These are phyloP conservation scores for Cladosporium sp. DNA, from an alignment of 2,329 filamentous ascomycete genomes.

Conservation along the genomic window DNA sequence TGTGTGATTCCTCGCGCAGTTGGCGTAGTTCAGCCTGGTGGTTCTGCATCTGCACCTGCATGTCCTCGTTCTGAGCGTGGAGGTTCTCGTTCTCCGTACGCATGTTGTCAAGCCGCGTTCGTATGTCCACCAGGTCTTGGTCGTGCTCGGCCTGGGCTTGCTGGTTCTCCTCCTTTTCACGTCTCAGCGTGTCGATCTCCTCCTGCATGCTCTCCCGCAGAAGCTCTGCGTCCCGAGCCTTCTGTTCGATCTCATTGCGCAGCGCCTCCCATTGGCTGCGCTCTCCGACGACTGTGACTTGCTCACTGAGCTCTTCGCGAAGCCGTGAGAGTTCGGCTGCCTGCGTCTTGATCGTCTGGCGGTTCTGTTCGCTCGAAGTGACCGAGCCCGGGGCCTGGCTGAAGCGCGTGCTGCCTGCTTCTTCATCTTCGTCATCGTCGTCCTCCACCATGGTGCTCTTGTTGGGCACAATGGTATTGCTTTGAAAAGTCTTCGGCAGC, in stretches of 20 bases:
- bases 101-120: slow-evolving; percentile 15
- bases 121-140: slow-evolving; percentile 18
- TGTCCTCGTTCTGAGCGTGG: slow-evolving; percentile 8
- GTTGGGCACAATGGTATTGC: slow-evolving; percentile 93
- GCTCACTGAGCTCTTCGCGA: background rate
- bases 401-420: slow-evolving; percentile 5
- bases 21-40: slow-evolving; percentile 36
- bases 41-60: slow-evolving; percentile 13
- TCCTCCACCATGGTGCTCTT: slow-evolving; percentile 98
- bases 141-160: slow-evolving; percentile 21
- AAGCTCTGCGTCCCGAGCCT: slow-evolving; percentile 43
- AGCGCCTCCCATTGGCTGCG: slow-evolving; percentile 34
- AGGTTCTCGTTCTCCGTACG: slow-evolving; percentile 9
- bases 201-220: slow-evolving; percentile 73
- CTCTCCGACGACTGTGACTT: slow-evolving; percentile 16
- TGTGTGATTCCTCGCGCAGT: slow-evolving; percentile 13
- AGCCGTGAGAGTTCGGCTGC: slow-evolving; percentile 60
- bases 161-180: slow-evolving; percentile 24
- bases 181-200: slow-evolving; percentile 68
- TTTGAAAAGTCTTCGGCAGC: slow-evolving; percentile 82
- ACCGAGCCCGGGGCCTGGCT: slow-evolving; percentile 11
- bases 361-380: slow-evolving; percentile 46
- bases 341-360: slow-evolving; percentile 67
- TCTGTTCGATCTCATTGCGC: slow-evolving; percentile 58
- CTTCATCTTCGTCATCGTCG: slow-evolving; percentile 53